phyloP scores from a whole-genome alignment of 306 rosid species.

The Gynostemma pentaphyllum region DNA sequence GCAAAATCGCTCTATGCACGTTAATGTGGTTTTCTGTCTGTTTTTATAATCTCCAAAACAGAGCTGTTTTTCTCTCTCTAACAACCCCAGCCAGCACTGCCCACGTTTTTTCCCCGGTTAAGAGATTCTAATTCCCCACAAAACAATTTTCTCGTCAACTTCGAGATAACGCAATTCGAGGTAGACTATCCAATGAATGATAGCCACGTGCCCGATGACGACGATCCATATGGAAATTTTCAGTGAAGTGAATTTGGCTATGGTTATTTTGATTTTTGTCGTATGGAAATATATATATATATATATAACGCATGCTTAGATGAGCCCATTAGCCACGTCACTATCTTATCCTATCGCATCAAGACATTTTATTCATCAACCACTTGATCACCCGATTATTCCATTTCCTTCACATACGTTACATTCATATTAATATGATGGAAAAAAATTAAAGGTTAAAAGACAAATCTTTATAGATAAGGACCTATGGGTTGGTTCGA shows the following conservation, averaged over 20 bases:
- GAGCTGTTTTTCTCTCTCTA: neutral
- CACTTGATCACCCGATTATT: neutral
- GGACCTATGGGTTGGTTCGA: too few relatives aligned
- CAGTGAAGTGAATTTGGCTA: neutral
- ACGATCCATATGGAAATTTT: neutral
- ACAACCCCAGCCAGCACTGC: neutral
- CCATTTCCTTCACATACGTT: neutral
- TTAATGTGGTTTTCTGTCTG: neutral
- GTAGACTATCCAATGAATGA: neutral
- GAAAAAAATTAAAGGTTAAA: too few relatives aligned
- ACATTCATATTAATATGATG: too few relatives aligned
- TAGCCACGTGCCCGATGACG: conserved; percentile 2
- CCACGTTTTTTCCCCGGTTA: conserved; percentile 2
- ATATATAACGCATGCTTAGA: neutral
- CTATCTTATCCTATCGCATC: conserved; percentile 4
- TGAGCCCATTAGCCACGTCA: conserved; percentile 4
- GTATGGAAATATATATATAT: neutral
- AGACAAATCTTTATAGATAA: too few relatives aligned
- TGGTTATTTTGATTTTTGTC: neutral
- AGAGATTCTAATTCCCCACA: conserved; percentile 10
- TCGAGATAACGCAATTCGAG: conserved; percentile 19
- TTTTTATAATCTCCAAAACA: conserved; percentile 27
- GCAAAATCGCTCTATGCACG: neutral
- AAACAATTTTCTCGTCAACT: conserved; percentile 23
- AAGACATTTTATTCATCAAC: neutral